phyloP scores from a whole-genome alignment of 2,329 filamentous ascomycete genomes.

The Amauroascus verrucosus region DNA sequence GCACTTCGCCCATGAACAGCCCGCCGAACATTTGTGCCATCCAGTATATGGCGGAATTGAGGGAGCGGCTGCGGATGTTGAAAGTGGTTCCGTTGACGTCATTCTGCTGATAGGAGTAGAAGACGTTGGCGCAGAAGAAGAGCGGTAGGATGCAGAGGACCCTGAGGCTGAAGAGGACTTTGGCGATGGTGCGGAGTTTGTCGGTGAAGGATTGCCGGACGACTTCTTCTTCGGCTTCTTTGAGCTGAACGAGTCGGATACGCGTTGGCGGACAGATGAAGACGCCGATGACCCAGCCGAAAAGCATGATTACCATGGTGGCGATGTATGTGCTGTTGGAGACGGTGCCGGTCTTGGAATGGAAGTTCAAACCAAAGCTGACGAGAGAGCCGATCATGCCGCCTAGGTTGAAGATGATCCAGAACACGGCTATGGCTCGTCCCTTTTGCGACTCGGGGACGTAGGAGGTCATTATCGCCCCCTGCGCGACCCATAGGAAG shows the following conservation, averaged over 20 bases:
- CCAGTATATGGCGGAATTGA: slow-evolving; percentile 48
- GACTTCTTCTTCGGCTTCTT: slow-evolving; percentile 35
- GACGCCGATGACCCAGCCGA: slow-evolving; percentile 41
- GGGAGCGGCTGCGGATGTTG: slow-evolving; percentile 46
- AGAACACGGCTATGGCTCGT: slow-evolving; percentile 37
- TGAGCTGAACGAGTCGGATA: slow-evolving; percentile 33
- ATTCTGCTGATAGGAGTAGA: slow-evolving; percentile 50
- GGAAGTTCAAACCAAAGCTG: slow-evolving; percentile 38
- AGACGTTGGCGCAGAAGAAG: slow-evolving; percentile 48
- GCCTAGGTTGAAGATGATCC: slow-evolving; percentile 41
- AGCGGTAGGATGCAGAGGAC: slow-evolving; percentile 43
- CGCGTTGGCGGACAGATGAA: slow-evolving; percentile 42
- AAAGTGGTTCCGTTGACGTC: slow-evolving; percentile 47
- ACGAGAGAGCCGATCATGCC: slow-evolving; percentile 38
- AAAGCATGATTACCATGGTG: slow-evolving; percentile 40
- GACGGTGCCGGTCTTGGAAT: slow-evolving; percentile 37
- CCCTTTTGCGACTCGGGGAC: slow-evolving; percentile 36
- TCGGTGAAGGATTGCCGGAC: slow-evolving; percentile 25
- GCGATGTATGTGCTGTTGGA: slow-evolving; percentile 44
- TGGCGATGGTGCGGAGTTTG: slow-evolving; percentile 26
- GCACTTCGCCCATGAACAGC: slow-evolving; percentile 38
- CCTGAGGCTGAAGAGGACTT: slow-evolving; percentile 37
- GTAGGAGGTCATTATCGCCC: slow-evolving; percentile 43
- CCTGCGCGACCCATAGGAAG: slow-evolving; percentile 41
- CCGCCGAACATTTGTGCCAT: slow-evolving; percentile 48